Evolutionary conservation across 208 protist genomes (phyloP).

Genomic region (Acanthamoeba healyi): DNA sequence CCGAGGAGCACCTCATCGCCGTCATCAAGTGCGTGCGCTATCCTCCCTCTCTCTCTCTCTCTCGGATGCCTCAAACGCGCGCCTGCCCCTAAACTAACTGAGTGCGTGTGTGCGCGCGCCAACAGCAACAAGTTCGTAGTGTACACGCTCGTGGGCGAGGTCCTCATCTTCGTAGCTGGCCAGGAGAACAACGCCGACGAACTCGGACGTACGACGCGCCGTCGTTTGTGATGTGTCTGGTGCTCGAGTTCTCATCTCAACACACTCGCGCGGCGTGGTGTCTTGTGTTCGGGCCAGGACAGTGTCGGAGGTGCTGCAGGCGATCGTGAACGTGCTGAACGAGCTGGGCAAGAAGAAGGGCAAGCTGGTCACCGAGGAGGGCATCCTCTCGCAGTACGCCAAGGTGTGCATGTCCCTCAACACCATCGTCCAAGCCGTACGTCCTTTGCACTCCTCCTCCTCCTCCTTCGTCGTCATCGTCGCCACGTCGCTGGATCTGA

Average conservation of each 20-base stretch:
- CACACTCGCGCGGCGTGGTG: no score
- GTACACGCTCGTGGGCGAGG: constrained; percentile 31
- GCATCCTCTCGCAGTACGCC: constrained; percentile 4
- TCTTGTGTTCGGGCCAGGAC: not conserved
- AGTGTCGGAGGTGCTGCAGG: constrained; percentile 40
- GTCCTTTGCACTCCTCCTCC: not conserved
- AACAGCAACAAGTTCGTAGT: constrained; percentile 23
- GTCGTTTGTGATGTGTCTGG: no score
- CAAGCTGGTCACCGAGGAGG: constrained; percentile 50
- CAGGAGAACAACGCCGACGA: constrained; percentile 23
- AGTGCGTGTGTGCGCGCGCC: not conserved
- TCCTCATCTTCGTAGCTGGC: constrained; percentile 44
- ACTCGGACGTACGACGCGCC: constrained; percentile 32
- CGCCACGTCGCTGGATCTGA: no score
- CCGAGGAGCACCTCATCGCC: constrained; percentile 36
- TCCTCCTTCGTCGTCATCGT: no score
- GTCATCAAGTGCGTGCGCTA: not conserved
- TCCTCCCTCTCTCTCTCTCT: not conserved
- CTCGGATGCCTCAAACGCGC: not conserved
- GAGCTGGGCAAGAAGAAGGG: constrained; percentile 58
- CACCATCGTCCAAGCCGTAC: constrained; percentile 21
- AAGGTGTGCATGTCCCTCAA: constrained; percentile 55
- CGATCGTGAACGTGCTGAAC: constrained; percentile 36
- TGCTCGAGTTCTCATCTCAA: no score
- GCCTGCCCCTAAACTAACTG: not conserved